Conservation (phyloP, 306 rosid genomes). For the Begonia masoniana region DNA sequence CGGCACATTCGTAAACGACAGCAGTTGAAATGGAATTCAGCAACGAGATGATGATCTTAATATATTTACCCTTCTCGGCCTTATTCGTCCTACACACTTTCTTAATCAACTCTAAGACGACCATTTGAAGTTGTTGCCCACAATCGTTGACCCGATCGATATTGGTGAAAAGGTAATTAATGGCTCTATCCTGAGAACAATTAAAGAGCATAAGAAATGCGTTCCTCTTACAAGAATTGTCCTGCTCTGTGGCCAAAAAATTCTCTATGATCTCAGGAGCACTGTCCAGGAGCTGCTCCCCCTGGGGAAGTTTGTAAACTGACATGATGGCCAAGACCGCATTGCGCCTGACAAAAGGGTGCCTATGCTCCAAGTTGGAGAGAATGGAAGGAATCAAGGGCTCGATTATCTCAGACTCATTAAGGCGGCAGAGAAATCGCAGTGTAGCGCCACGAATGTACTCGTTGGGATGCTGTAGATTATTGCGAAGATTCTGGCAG, state of each 20-base stretch:
- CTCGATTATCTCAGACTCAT: conserved; percentile 78
- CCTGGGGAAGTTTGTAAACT: conserved; percentile 67
- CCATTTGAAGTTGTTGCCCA: conserved; percentile 88
- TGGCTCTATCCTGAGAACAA: conserved; percentile 83
- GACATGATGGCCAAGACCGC: conserved; percentile 89
- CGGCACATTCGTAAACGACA: conserved; percentile 80
- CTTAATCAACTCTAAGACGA: conserved; percentile 70
- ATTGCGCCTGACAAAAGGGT: conserved; percentile 71
- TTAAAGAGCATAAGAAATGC: conserved; percentile 91
- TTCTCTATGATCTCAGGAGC: conserved; percentile 85
- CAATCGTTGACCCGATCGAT: conserved; percentile 68
- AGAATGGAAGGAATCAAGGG: conserved; percentile 80
- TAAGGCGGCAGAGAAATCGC: conserved; percentile 80
- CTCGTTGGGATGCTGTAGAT: conserved; percentile 87
- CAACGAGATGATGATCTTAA: conserved; percentile 65
- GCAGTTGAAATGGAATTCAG: conserved; percentile 65
- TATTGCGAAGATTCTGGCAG: conserved; percentile 91
- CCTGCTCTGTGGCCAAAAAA: conserved; percentile 68
- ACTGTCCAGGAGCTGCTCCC: conserved; percentile 60
- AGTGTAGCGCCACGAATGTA: conserved; percentile 86
- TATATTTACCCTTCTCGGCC: conserved; percentile 74
- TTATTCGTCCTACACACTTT: conserved; percentile 79
- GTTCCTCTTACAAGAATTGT: conserved; percentile 64
- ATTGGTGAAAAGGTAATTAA: conserved; percentile 43
- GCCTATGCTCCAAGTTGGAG: conserved; percentile 74